A percentile compares a stretch with the other conserved stretches of the same genome.
phyloP scores from a whole-genome alignment of 1,284 basidiomycete genomes.

The Ceratobasidium sp. region DNA sequence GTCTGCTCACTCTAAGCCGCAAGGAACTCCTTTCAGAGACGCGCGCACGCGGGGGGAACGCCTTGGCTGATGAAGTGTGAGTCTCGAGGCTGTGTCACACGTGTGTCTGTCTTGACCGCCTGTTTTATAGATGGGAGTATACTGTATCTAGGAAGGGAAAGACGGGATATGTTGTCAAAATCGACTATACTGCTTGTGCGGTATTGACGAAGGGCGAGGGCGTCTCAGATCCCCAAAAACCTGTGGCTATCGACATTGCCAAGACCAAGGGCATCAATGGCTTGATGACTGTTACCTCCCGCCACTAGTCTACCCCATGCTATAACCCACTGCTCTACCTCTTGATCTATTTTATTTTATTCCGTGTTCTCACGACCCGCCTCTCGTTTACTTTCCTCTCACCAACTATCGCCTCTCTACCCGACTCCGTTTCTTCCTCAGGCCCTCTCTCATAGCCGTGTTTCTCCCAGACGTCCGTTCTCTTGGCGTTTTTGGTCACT shows the following conservation, averaged over 20 bases:
- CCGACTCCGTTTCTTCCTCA: neutral
- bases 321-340: neutral
- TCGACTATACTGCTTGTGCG: constrained; percentile 15
- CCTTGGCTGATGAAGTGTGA: constrained; percentile 34
- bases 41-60: constrained; percentile 31
- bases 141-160: constrained; percentile 38
- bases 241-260: constrained; percentile 33
- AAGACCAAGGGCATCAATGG: constrained; percentile 34
- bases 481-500: neutral
- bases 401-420: neutral
- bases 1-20: constrained; percentile 35
- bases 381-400: neutral
- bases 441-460: neutral
- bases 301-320: constrained; percentile 11
- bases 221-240: constrained; percentile 22
- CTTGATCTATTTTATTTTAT: neutral
- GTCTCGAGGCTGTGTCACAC: constrained; percentile 28
- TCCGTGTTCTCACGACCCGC: neutral
- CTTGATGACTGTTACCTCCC: constrained; percentile 35
- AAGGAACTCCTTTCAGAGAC: constrained; percentile 17
- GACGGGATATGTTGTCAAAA: constrained; percentile 26
- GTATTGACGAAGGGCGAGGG: constrained; percentile 22
- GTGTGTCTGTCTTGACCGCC: constrained; percentile 10
- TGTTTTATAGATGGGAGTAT: constrained; percentile 37
- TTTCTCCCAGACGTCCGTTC: neutral